These are phyloP conservation scores for Pecoramyces ruminantium DNA, from an alignment of 192 early-diverging fungal genomes.

Conservation along the genomic window DNA sequence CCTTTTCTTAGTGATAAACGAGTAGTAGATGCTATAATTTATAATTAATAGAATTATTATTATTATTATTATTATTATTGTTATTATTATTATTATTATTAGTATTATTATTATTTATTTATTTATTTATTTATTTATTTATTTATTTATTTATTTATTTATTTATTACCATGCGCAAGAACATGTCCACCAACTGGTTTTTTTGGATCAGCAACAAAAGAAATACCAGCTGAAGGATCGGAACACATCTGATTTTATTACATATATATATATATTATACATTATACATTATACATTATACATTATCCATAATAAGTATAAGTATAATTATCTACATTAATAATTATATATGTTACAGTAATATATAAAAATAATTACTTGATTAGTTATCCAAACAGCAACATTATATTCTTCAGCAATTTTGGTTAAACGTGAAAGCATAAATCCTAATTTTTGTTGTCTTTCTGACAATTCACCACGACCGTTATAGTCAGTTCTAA, in stretches of 20 bases:
- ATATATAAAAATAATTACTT: too few species aligned
- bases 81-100: not conserved
- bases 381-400: slow-evolving; percentile 68
- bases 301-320: too few species aligned
- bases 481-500: slow-evolving; percentile 64
- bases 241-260: slow-evolving; percentile 15
- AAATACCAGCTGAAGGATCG: slow-evolving; percentile 41
- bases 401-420: slow-evolving; percentile 76
- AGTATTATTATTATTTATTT: not conserved
- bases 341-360: too few species aligned
- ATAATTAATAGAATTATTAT: not conserved
- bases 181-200: slow-evolving; percentile 74
- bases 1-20: slow-evolving; percentile 66
- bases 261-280: too few species aligned
- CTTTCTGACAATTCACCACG: slow-evolving; percentile 73
- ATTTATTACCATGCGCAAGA: slow-evolving; percentile 28
- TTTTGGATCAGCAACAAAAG: slow-evolving; percentile 73
- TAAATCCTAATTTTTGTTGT: slow-evolving; percentile 61
- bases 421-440: slow-evolving; percentile 52
- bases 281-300: too few species aligned
- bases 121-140: slow-evolving; percentile 1
- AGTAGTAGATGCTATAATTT: slow-evolving; percentile 39
- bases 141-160: slow-evolving; percentile 2
- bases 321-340: too few species aligned
- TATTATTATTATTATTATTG: not conserved